Evolutionary conservation across 148 eudicot genomes (phyloP), one percentile per base, ranked within the genome.

Genomic region (Rhododendron williamsianum): DNA sequence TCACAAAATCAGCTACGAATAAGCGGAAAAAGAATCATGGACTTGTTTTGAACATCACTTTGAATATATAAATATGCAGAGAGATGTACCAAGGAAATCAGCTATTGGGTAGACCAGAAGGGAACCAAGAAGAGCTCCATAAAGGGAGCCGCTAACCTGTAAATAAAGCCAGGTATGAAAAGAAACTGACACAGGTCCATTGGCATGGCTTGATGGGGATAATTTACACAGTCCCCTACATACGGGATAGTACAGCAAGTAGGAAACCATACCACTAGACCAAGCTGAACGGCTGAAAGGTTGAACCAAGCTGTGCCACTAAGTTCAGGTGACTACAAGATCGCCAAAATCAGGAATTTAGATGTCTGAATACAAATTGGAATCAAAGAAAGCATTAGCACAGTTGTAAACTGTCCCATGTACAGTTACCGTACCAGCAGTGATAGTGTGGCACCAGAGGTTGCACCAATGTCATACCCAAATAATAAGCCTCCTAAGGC

Each of bases 401-500:
- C 43, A 56, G 27, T 19, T 84, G n/a, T 21, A 23, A 81, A 80
- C 52, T 49, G 77, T 23, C 46, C 51, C 63, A 48, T 76, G 16
- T 49, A 84, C 38, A 52, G 25, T 38, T 84, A 36, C 19, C 35
- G 77, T 86, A 95, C 98, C 98, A 90, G 99, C 86, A 97, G 86
- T 69, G 99, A 93, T 85, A 97, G 86, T 33, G 98, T 90, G 82
- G 98, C 99, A 90, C 98, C 95, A 86, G 99, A 97, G 80, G 99
- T 97, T 85, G 99, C 98, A 89, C 99, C 99, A 85, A 97, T 95
- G 86, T 97, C 99, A 91, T 97, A 97, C 84, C 99, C 98, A 90
- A 94, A 95, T 86, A 97, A 87, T 80, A 95, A 88, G 69, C 99
- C 99, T 67, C 99, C 99, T 83, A 97, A 86, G 35, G 98, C 98